phyloP scores from a whole-genome alignment of 2,329 filamentous ascomycete species.

The Apiospora sp. region DNA sequence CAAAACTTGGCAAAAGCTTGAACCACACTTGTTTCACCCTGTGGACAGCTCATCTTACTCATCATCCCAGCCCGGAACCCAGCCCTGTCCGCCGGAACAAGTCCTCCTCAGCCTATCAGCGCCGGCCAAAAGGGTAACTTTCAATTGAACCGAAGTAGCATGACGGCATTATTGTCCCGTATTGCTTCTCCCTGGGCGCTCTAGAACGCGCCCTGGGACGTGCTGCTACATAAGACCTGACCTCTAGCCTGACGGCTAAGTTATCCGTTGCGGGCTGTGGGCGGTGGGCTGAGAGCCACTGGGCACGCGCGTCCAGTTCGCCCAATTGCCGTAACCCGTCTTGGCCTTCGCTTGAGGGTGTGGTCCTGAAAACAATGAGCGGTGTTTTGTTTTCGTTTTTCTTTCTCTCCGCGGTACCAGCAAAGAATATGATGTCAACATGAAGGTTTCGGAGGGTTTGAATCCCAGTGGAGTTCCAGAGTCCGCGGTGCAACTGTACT shows the following conservation, averaged over 20 bases:
- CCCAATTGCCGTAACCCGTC: conserved; percentile 12
- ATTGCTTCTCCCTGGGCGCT: not conserved
- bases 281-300: no score
- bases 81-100: conserved; percentile 8
- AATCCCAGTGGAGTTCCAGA: not conserved
- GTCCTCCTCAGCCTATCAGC: not conserved
- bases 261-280: not conserved
- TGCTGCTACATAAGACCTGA: not conserved
- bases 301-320: not conserved
- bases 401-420: not conserved
- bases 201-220: not conserved
- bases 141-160: conserved; percentile 7
- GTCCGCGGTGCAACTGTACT: not conserved
- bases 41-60: conserved; percentile 13
- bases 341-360: not conserved
- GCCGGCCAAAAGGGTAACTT: no score
- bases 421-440: not conserved
- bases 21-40: conserved; percentile 34
- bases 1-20: conserved; percentile 40
- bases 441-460: not conserved
- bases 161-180: not conserved
- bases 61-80: not conserved
- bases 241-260: not conserved
- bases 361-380: not conserved
- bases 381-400: not conserved